Evolutionary conservation across 2,329 filamentous ascomycete species (phyloP), one percentile per base, ranked within the genome.

Genomic region (Sclerotinia sclerotiorum): DNA sequence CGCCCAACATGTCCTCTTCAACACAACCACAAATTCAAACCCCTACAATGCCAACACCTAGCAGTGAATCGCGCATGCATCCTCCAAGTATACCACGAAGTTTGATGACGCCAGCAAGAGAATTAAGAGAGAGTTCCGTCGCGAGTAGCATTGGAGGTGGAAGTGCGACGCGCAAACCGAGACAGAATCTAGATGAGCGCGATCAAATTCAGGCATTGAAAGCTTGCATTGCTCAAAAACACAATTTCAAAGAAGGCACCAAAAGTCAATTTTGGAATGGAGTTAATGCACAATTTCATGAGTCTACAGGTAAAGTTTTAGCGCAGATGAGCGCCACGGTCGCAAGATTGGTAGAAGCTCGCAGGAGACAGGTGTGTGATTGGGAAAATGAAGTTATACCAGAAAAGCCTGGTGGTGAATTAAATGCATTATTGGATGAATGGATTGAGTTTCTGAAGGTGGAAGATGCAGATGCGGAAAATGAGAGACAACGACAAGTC

Each of bases 301-400:
- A 70, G 46, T 74, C 75, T 29, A 76, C 75, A 5, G 76, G 75
- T 8, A 77, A 77, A 62, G 63, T 76, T 7, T 60, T 77, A 4
- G 76, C 76, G 13, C 76, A 77, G 68, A 77, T 77, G 76, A 77
- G 75, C 67, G 76, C 76, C 54, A 77, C 76, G 5, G 76, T 77
- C 11, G 76, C 72, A 44, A 71, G 76, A 71, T 71, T 77, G 54
- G 75, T 76, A 55, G 76, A 77, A 65, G 67, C 69, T 17, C 72
- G 76, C 46, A 71, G 76, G 56, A 69, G 76, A 56, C 75, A 77
- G 56, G 73, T 77, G 17, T 69, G 74, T 13, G 76, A 77, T 69
- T 77, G 75, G 75, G 75, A 77, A 60, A 72, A 72, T 72, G 75
- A 74, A n/a, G 67, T 75, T 5, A 74, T 76, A 65, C 70, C 75